Percentiles rank a stretch among this genome's conserved stretches.
phyloP scores from a whole-genome alignment of 2,329 filamentous ascomycete genomes.

The Capronia coronata region DNA sequence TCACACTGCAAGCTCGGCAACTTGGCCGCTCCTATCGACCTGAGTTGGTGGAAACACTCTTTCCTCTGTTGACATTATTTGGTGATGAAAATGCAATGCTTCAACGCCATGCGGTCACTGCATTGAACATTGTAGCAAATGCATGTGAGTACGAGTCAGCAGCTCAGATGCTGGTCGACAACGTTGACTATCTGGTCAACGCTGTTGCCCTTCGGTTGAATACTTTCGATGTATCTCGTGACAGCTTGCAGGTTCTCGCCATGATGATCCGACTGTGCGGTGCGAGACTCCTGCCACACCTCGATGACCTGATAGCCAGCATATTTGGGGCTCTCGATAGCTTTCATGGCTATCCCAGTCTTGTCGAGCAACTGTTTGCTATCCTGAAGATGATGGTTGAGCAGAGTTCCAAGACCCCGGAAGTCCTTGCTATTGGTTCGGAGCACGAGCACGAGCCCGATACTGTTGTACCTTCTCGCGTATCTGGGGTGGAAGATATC shows the following conservation, averaged over 20 bases:
- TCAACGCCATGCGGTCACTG: conserved; percentile 73
- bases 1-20: conserved; percentile 67
- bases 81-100: conserved; percentile 63
- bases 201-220: conserved; percentile 83
- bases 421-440: conserved; percentile 40
- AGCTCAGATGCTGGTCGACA: conserved; percentile 74
- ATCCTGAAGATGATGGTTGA: conserved; percentile 77
- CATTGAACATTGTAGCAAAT: conserved; percentile 70
- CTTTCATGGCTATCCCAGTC: conserved; percentile 82
- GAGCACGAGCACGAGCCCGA: conserved; percentile 30
- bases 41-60: conserved; percentile 85
- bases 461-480: conserved; percentile 31
- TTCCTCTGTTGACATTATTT: conserved; percentile 82
- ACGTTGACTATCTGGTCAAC: conserved; percentile 95
- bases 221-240: conserved; percentile 83
- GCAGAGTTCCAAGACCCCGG: conserved; percentile 61
- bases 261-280: conserved; percentile 94
- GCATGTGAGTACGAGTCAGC: conserved; percentile 70
- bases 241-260: conserved; percentile 78
- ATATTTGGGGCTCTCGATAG: conserved; percentile 91
- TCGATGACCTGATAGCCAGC: conserved; percentile 84
- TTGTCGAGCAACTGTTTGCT: conserved; percentile 79
- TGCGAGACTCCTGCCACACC: conserved; percentile 70
- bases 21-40: conserved; percentile 64
- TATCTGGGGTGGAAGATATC: conserved; percentile 33